phyloP scores from a whole-genome alignment of 495 filamentous ascomycete species.

The Tuber aestivum region DNA sequence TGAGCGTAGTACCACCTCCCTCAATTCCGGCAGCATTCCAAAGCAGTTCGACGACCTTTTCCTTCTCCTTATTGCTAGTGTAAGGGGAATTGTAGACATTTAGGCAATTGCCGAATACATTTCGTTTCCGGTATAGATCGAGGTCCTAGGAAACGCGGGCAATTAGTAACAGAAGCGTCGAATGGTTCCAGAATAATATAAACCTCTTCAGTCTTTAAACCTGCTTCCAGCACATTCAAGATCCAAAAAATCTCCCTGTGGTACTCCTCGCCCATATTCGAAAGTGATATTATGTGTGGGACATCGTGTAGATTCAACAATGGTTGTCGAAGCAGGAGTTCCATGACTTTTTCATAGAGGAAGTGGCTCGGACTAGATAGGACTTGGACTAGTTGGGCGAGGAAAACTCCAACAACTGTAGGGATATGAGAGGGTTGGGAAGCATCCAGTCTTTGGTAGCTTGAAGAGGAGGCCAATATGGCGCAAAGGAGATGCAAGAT shows the following conservation, averaged over 20 bases:
- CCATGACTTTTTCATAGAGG: slow-evolving; percentile 81
- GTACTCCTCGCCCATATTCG: slow-evolving; percentile 65
- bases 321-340: slow-evolving; percentile 69
- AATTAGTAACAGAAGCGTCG: not conserved
- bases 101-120: slow-evolving; percentile 72
- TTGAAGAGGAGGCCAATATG: slow-evolving; percentile 49
- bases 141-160: slow-evolving; percentile 53
- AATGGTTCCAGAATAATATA: slow-evolving; percentile 18
- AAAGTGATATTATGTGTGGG: slow-evolving; percentile 64
- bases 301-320: slow-evolving; percentile 67
- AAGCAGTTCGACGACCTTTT: slow-evolving; percentile 65
- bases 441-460: slow-evolving; percentile 48
- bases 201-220: slow-evolving; percentile 56
- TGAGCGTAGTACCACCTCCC: slow-evolving; percentile 75
- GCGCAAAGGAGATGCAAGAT: slow-evolving; percentile 71
- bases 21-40: slow-evolving; percentile 67
- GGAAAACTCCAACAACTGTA: slow-evolving; percentile 66
- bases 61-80: slow-evolving; percentile 53
- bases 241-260: slow-evolving; percentile 77
- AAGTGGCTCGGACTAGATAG: slow-evolving; percentile 70
- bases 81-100: slow-evolving; percentile 63
- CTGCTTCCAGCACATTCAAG: slow-evolving; percentile 65
- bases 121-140: slow-evolving; percentile 71
- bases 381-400: slow-evolving; percentile 61
- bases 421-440: slow-evolving; percentile 54